These are phyloP conservation scores for Bruguiera parviflora DNA, from an alignment of 345 rosid genomes.

Conservation along the genomic window DNA sequence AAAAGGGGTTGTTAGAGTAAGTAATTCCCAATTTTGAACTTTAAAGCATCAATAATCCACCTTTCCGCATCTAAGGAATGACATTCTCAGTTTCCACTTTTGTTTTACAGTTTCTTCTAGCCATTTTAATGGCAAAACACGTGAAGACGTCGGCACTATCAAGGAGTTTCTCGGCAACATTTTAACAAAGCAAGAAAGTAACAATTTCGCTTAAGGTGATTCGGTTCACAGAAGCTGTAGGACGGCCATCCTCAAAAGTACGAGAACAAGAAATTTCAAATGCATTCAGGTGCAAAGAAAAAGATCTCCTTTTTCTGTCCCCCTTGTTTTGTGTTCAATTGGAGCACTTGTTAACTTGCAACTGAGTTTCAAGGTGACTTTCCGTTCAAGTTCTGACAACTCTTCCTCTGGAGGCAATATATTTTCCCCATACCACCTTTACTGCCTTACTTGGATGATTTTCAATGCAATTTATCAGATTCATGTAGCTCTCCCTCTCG, in stretches of 20 bases:
- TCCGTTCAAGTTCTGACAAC: background rate
- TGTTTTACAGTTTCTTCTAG: constrained; percentile 15
- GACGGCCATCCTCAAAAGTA: too few relatives aligned
- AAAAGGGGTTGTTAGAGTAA: constrained; percentile 17
- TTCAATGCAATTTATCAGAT: constrained; percentile 2
- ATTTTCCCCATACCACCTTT: constrained; percentile 20
- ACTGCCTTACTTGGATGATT: constrained; percentile 23
- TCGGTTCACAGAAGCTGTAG: too few relatives aligned
- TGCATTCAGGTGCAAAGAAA: too few relatives aligned
- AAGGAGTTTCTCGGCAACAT: constrained; percentile 22
- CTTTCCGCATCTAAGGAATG: too few relatives aligned
- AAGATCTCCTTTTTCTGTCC: too few relatives aligned
- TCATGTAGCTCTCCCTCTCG: constrained; percentile 14
- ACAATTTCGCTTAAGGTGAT: too few relatives aligned
- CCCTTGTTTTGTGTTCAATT: too few relatives aligned
- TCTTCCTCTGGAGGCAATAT: constrained; percentile 10
- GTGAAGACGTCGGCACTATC: constrained; percentile 9
- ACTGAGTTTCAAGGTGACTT: background rate
- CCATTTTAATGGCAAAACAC: constrained; percentile 12
- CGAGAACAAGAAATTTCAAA: too few relatives aligned
- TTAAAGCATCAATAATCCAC: background rate
- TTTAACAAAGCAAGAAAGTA: background rate
- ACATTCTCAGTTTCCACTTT: background rate
- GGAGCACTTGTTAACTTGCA: background rate
- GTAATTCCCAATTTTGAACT: background rate